A percentile compares a stretch with the other conserved stretches of the same genome.
Evolutionary conservation across 2,329 filamentous ascomycete species (phyloP).

Genomic region (Microdochium trichocladiopsis): DNA sequence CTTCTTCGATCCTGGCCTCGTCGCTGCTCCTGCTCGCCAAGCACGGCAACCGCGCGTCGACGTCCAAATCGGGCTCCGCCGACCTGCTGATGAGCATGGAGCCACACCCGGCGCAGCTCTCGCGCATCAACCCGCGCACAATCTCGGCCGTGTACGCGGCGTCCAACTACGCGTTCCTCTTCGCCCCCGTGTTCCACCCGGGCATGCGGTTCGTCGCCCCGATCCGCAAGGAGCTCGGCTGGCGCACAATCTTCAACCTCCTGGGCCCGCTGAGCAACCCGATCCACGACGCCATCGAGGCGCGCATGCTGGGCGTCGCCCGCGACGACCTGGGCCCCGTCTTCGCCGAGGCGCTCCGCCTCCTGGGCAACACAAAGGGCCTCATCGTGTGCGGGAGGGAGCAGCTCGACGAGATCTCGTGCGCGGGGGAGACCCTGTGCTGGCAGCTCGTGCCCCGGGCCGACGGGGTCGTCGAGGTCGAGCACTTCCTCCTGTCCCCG

Average conservation of each 20-base stretch:
- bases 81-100: constrained; percentile 76
- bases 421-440: constrained; percentile 80
- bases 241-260: constrained; percentile 96
- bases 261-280: constrained; percentile 90
- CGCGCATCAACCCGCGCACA: constrained; percentile 64
- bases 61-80: constrained; percentile 90
- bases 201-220: constrained; percentile 86
- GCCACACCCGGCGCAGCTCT: constrained; percentile 66
- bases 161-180: constrained; percentile 92
- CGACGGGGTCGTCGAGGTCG: constrained; percentile 46
- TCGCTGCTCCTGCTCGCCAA: constrained; percentile 82
- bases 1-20: constrained; percentile 85
- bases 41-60: constrained; percentile 93
- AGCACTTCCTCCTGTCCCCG: constrained; percentile 72
- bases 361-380: constrained; percentile 73
- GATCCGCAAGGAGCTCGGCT: constrained; percentile 80
- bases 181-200: constrained; percentile 92
- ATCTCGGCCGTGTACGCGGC: constrained; percentile 66
- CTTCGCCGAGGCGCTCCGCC: constrained; percentile 76
- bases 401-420: constrained; percentile 92
- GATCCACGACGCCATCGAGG: constrained; percentile 76
- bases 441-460: constrained; percentile 62
- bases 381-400: constrained; percentile 90
- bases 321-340: constrained; percentile 79
- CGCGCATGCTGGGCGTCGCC: constrained; percentile 87